These are phyloP conservation scores for Grosmannia penicillata DNA, from an alignment of 2,329 filamentous ascomycete genomes.

Conservation along the genomic window DNA sequence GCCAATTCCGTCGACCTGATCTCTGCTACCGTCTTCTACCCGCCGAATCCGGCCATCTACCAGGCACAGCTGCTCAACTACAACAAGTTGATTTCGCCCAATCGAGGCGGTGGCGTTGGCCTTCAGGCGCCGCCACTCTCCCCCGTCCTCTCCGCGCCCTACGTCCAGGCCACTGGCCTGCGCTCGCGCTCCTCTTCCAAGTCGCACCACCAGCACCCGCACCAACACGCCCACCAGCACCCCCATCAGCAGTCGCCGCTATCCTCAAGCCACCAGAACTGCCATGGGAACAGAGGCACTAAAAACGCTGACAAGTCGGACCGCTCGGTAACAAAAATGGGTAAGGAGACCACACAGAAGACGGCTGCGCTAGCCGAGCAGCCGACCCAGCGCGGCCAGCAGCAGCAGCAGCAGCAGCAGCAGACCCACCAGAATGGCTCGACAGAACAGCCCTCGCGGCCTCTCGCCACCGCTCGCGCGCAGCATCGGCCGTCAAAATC, in stretches of 20 bases:
- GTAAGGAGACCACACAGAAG: conserved; percentile 36
- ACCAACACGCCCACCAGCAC: conserved; percentile 22
- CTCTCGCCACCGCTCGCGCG: conserved; percentile 5
- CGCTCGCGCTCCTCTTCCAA: conserved; percentile 46
- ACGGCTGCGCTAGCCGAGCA: conserved; percentile 25
- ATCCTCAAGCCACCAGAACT: conserved; percentile 20
- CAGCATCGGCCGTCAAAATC: conserved; percentile 14
- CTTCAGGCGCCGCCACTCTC: conserved; percentile 41
- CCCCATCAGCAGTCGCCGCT: conserved; percentile 3
- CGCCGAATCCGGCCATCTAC: conserved; percentile 44
- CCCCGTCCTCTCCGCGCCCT: conserved; percentile 38
- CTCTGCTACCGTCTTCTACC: conserved; percentile 41
- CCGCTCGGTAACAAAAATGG: conserved; percentile 42
- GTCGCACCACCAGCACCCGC: conserved; percentile 31
- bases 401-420: conserved; percentile 11
- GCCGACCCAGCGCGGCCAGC: conserved; percentile 9
- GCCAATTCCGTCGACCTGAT: conserved; percentile 31
- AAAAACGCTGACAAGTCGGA: conserved; percentile 43
- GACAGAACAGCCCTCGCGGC: conserved; percentile 2
- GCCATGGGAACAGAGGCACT: conserved; percentile 50
- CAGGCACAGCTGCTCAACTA: conserved; percentile 50
- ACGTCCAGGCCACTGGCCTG: conserved; percentile 36
- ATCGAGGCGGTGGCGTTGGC: conserved; percentile 34
- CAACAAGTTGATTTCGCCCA: conserved; percentile 48
- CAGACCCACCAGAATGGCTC: neutral